Evolutionary conservation across 164 flowering plant genomes (phyloP).

Genomic region (Vitis vinifera): DNA sequence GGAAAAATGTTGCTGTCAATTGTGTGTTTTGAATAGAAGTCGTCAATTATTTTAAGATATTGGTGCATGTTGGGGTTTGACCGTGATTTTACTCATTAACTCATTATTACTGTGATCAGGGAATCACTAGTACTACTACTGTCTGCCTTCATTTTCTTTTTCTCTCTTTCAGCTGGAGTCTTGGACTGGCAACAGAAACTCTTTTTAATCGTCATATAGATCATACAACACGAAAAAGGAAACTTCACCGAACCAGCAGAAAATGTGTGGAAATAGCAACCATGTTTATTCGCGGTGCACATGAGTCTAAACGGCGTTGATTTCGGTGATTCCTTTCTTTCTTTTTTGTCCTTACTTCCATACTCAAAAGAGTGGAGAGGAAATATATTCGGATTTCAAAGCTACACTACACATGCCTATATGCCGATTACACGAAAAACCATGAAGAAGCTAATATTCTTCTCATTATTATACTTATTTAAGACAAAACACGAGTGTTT

Average conservation of each 20-base stretch:
- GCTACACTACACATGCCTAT: slow-evolving; percentile 31
- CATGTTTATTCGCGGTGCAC: slow-evolving; percentile 24
- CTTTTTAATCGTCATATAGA: no score
- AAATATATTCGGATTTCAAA: slow-evolving; percentile 15
- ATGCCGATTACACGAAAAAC: slow-evolving; percentile 23
- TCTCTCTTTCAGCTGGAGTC: not conserved
- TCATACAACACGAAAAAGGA: not conserved
- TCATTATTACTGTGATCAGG: not conserved
- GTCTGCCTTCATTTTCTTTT: not conserved
- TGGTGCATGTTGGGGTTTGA: not conserved
- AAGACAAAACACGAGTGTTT: not conserved
- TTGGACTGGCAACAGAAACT: not conserved
- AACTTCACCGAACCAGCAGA: slow-evolving; percentile 3
- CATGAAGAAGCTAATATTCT: slow-evolving; percentile 35
- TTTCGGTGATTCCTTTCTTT: slow-evolving; percentile 56
- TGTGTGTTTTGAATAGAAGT: no score
- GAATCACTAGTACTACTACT: not conserved
- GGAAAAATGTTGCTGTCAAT: no score
- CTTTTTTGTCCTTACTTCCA: slow-evolving; percentile 28
- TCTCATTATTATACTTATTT: not conserved
- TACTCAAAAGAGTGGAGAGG: slow-evolving; percentile 15
- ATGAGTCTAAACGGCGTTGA: slow-evolving; percentile 56
- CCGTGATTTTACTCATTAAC: not conserved
- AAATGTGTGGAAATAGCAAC: not conserved
- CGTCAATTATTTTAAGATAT: no score